phyloP scores from a whole-genome alignment of 495 filamentous ascomycete genomes.

The Penicillium pulvis region DNA sequence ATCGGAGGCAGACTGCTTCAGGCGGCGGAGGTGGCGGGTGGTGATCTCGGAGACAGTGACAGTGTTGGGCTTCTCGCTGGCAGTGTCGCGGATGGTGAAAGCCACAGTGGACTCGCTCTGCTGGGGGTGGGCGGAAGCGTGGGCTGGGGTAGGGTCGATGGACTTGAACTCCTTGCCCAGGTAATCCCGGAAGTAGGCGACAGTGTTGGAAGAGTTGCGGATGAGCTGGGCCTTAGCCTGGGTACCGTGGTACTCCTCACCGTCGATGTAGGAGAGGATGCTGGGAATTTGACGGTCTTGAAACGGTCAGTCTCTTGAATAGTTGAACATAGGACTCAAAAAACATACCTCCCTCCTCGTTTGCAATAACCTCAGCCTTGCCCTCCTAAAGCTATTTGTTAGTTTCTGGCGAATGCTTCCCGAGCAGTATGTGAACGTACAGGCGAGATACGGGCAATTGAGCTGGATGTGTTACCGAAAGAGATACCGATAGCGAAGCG shows the following conservation, averaged over 20 bases:
- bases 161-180: slow-evolving; percentile 93
- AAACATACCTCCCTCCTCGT: slow-evolving; percentile 90
- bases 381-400: slow-evolving; percentile 62
- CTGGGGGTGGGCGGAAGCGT: slow-evolving; percentile 87
- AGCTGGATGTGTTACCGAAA: slow-evolving; percentile 97
- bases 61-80: slow-evolving; percentile 64
- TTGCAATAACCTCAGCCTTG: slow-evolving; percentile 96
- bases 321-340: slow-evolving; percentile 9
- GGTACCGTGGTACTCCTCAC: slow-evolving; percentile 94
- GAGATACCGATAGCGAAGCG: slow-evolving; percentile 89
- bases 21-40: slow-evolving; percentile 80
- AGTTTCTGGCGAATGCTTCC: slow-evolving; percentile 11
- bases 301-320: slow-evolving; percentile 8
- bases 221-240: slow-evolving; percentile 93
- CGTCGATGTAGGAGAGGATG: slow-evolving; percentile 88
- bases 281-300: slow-evolving; percentile 95
- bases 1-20: slow-evolving; percentile 82
- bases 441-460: slow-evolving; percentile 80
- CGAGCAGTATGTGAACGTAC: slow-evolving; percentile 43
- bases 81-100: slow-evolving; percentile 81
- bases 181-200: slow-evolving; percentile 95
- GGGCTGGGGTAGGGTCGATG: slow-evolving; percentile 93
- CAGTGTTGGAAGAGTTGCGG: slow-evolving; percentile 88
- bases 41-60: slow-evolving; percentile 84
- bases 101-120: slow-evolving; percentile 71